Base-by-base conservation (phyloP, 140 eudicot genomes). In the Oenanthe javanica region DNA sequence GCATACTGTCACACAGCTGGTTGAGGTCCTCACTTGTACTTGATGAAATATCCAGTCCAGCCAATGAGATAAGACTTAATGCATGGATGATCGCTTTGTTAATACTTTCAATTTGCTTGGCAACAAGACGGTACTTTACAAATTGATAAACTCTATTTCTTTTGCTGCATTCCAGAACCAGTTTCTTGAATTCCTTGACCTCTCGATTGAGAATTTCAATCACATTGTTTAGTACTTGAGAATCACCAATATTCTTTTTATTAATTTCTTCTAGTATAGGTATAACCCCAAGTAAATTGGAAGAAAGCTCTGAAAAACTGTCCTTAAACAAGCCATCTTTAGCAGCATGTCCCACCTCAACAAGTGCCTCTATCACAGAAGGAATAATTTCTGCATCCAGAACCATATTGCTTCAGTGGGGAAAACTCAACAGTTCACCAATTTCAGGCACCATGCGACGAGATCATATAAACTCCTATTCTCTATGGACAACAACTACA, bases 191-290 rank as follows among this genome's bases (percentile, higher is more conserved):
- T 40, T 43, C 78, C 78, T 77, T 84, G 66, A 79, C 81, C 86
- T 91, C 90, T 46, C 54, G 88, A 85, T 84, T 82, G 77, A 91
- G 79, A 59, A 82, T 83, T 78, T 84, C 84, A 49, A 91, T 25
- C 27, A 77, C 81, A 82, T 61, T 75, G 57, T 31, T 81, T 4
- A 77, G 31, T 6, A 54, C 81, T 72, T 87, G 87, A 4, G 79
- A 76, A 27, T 84, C 51, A 75, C 81, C 76, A 23, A 79, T 74
- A 50, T 84, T 79, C 19, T 59, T 86, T 72, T 55, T 86, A 19
- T 87, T 82, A 12, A 91, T 46, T 79, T 91, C 93, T 66, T 80
- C 83, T 36, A 91, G 84, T 59, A 91, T 83, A 49, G 93, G 96
- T 67, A 87, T 79, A 49, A 91, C 79, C 66, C 84, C 52, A 16